Evolutionary conservation across 345 rosid species (phyloP).

Genomic region (Eucalyptus sp.): DNA sequence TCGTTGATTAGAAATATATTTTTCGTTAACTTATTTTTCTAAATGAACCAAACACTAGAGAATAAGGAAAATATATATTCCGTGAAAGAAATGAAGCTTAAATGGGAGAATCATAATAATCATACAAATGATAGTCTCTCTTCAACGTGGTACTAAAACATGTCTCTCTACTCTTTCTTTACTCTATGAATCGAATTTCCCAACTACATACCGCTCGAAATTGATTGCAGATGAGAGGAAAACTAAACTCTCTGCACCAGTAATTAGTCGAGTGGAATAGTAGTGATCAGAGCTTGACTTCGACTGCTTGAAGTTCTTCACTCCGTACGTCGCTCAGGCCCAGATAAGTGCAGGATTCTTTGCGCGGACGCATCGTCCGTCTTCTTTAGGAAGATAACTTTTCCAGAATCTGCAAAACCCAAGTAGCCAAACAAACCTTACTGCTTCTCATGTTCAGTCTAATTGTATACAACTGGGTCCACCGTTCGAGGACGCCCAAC

Average conservation of each 20-base stretch:
- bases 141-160: background rate
- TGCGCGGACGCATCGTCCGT: too few species aligned
- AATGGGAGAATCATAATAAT: background rate
- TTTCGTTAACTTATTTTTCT: accelerated
- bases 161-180: background rate
- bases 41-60: too few species aligned
- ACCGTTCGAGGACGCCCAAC: too few species aligned
- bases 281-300: background rate
- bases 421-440: too few species aligned
- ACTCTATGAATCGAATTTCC: background rate
- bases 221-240: background rate
- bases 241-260: background rate
- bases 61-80: too few species aligned
- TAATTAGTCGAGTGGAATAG: background rate
- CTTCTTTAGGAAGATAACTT: background rate
- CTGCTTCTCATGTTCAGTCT: too few species aligned
- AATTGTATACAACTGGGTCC: too few species aligned
- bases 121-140: background rate
- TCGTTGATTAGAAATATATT: too few species aligned
- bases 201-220: background rate
- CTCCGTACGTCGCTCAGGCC: background rate
- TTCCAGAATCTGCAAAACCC: background rate
- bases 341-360: background rate
- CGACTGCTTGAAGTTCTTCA: background rate
- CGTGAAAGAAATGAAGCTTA: too few species aligned